Base-by-base conservation (phyloP, 2,329 filamentous ascomycete species). In the Verticillium alfalfae region DNA sequence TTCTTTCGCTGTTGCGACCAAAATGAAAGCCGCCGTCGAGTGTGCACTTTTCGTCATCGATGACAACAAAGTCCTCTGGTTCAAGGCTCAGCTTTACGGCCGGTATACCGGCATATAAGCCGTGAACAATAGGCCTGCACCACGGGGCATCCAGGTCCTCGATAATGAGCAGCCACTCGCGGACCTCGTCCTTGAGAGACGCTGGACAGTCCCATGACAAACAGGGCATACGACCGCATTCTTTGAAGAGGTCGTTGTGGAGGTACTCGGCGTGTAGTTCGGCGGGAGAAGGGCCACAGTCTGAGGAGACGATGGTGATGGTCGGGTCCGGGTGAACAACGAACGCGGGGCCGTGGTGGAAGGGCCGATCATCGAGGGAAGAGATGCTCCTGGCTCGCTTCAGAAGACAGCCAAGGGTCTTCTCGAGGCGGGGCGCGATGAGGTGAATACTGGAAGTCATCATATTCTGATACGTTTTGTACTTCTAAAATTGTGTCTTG, bases 131-230 rank as follows among this genome's bases (percentile, higher is more conserved):
- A 6, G 80, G 76, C 10, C 71, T 76, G 7, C 77, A 74, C 36
- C 81, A 58, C 18, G 79, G 78, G 16, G 76, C 76, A 66, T 82
- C 80, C 2, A 78, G 78, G 60, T 84, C 79, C 62, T 82, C 79
- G 45, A 69, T 70, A 15, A 82, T 67, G 16, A 84, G 67, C 18
- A 83, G 62, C 73, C 79, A 84, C 66, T 84, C 72, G 60, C 73
- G 73, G 12, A 79, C 72, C 22, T 62, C 52, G 3, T 34, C 60
- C 7, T 67, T 66, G 8, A 72, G 60, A 1, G 69, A 69, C 4
- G 68, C 65, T 3, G 73, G 70, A 10, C 67, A 66, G 6, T 73
- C 68, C 79, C 79, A 83, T 45, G 65, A 67, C 31, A 82, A 62
- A 6, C 71, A 70, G 0, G 81, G 79, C 41, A 81, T 74, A 18